Conservation (phyloP, 495 filamentous ascomycete species). For the Neurospora sp. region DNA sequence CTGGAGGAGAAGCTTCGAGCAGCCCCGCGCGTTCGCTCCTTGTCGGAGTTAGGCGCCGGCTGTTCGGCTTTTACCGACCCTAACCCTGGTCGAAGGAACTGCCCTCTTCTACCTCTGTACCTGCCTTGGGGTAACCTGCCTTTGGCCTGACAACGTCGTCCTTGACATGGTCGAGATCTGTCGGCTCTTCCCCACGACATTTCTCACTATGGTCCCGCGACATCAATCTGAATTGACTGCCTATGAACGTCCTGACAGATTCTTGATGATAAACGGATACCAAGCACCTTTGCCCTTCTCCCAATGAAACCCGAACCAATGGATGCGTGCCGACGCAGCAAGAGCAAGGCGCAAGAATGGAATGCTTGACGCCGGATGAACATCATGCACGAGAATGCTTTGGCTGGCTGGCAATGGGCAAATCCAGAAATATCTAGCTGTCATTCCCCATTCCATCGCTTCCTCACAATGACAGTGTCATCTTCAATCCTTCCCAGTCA, state of each 20-base stretch:
- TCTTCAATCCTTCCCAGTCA: not conserved
- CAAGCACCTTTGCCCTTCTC: not conserved
- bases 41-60: not conserved
- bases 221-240: not conserved
- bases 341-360: not conserved
- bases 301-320: not conserved
- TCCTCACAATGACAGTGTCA: not conserved
- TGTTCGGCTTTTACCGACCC: conserved; percentile 3
- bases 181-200: not conserved
- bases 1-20: conserved; percentile 19
- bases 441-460: not conserved
- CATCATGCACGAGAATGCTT: not conserved
- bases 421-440: not conserved
- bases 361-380: not conserved
- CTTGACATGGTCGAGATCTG: not conserved
- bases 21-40: conserved; percentile 2
- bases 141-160: not conserved
- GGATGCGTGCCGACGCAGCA: not conserved
- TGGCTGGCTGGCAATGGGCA: not conserved
- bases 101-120: not conserved
- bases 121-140: not conserved
- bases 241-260: not conserved
- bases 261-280: not conserved
- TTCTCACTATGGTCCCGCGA: not conserved
- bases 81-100: conserved; percentile 7